A percentile compares a stretch with the other conserved stretches of the same genome.
phyloP scores from a whole-genome alignment of 768 basidiomycete genomes.

The Rhodosporidiobolus sp. region DNA sequence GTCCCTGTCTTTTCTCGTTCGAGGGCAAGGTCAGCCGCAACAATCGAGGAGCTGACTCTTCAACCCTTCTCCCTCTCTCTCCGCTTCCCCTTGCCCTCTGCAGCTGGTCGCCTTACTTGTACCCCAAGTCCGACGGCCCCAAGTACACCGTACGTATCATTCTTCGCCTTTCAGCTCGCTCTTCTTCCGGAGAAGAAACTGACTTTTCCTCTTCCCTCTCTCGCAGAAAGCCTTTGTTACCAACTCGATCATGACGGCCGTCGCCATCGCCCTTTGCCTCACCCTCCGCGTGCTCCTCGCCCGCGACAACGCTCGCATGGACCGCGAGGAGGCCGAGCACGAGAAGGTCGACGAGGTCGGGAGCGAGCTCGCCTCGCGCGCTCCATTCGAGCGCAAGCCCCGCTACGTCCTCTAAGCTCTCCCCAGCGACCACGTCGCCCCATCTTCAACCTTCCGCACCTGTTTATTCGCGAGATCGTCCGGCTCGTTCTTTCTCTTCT shows the following conservation, averaged over 20 bases:
- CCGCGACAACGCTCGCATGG: constrained; percentile 43
- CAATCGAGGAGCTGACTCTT: not conserved
- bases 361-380: not conserved
- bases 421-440: no score
- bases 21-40: no score
- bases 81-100: no score
- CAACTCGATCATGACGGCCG: constrained; percentile 6
- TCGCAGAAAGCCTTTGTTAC: constrained; percentile 19
- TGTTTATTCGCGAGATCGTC: no score
- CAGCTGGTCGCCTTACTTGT: constrained; percentile 43
- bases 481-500: no score
- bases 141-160: constrained; percentile 35
- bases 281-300: constrained; percentile 36
- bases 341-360: not conserved
- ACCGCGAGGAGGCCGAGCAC: constrained; percentile 26
- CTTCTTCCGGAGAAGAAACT: not conserved
- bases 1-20: not conserved
- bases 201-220: constrained; percentile 19
- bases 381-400: not conserved
- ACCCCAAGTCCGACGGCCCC: constrained; percentile 39
- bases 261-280: constrained; percentile 22
- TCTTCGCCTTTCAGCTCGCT: not conserved
- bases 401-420: constrained; percentile 25
- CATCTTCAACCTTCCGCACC: no score
- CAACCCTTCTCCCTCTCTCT: not conserved